Evolutionary conservation across 352 stramenopile genomes (phyloP), one percentile per base, ranked within the genome.

Genomic region (Globisporangium ultimum): DNA sequence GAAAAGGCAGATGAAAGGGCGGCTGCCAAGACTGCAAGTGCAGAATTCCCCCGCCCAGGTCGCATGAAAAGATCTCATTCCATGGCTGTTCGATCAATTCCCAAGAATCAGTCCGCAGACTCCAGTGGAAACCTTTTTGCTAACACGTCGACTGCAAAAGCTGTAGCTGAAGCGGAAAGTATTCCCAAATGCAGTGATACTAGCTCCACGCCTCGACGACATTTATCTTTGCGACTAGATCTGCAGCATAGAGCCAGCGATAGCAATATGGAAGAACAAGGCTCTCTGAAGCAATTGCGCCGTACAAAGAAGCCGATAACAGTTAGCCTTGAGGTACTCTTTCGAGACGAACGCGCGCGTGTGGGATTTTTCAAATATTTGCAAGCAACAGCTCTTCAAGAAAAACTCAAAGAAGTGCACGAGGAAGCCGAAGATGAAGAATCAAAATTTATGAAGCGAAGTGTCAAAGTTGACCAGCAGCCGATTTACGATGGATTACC

Each of bases 291-390:
- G 15, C 48, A 53, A 13, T 47, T 40, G 2, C 67, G 54, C 2
- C 64, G 64, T 3, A 53, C 55, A 13, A 71, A 76, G 58, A 77
- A 80, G 15, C 54, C 63, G 7, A 61, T 71, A 6, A 70, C 67
- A 15, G 78, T 86, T 32, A 58, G 67, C 10, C 64, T 88, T 9
- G 76, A 88, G n/a, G 60, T 81, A 10, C 48, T 88, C 4, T 60
- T 85, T 20, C 75, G 76, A 45, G 78, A 88, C 46, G 76, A 86
- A 56, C 72, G 73, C 6, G 76, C 72, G 2, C 75, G 76, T 9
- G 21, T 76, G n/a, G 78, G 73, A 0, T 86, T 83, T 55, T 88
- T 88, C 53, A 69, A 71, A 41, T 88, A 76, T 24, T 58, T 88
- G 3, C 67, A 70, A 28, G 60, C 63, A 17, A 80, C 72, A 10